Base-by-base conservation (phyloP, 768 basidiomycete species). In the Thelephora aurantiotincta region DNA sequence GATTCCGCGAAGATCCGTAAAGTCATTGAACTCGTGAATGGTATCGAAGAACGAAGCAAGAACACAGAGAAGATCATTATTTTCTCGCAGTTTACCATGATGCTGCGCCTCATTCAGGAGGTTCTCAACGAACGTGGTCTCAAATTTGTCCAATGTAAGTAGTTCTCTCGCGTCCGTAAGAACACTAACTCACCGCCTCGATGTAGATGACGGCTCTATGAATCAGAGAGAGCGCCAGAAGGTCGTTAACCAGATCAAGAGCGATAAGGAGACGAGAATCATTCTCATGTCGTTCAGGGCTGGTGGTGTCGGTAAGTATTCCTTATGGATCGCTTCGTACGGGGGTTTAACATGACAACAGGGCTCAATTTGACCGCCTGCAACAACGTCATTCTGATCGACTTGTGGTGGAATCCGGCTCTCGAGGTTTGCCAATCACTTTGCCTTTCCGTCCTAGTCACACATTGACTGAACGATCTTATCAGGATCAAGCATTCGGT, bases 281-380 rank as follows among this genome's bases (percentile, higher is more conserved):
- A 96, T 98, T 51, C 65, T 99, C 52, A 92, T 98, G 52, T 96
- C 91, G 0, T 93, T 97, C 75, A 96, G 93, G 62, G 91, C 92
- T 23, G 92, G 92, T 3, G 86, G 86, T 57, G 90, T 85, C n/a
- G 89, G 89, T 86, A 33, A 44, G 43, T 35, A 34, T 48, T 33
- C 20, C 33, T n/a, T 47, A 14, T 9, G 20, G 6, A 3, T 36
- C 13, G 7, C 33, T 20, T 13, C 38, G 33, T 18, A 41, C 49
- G 26, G 33, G 43, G 55, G 36, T 36, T 14, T 44, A 14, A 22
- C 19, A 48, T 22, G 51, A 46, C 18, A 38, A 49, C 18, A 79
- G 90, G 91, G 41, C 74, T 97, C 41, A 96, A 97, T 59, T 60
- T 97, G 56, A 91, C 90, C 0, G 82, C 80, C 34, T 97, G 93